phyloP scores from a whole-genome alignment of 495 filamentous ascomycete species.

The Choiromyces venosus region DNA sequence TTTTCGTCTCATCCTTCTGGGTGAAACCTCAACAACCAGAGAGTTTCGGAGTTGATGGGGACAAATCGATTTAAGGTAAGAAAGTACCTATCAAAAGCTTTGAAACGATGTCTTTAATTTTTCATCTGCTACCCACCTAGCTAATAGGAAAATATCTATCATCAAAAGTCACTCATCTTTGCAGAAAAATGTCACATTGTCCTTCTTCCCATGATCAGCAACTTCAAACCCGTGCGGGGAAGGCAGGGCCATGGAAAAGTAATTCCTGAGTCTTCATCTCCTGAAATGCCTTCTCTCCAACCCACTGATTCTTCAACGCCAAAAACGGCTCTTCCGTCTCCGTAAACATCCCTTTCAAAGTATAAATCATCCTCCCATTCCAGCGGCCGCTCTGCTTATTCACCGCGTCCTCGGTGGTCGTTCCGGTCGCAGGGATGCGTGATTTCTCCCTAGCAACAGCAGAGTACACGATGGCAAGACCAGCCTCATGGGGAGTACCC shows the following conservation, averaged over 20 bases:
- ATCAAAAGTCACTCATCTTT: background rate
- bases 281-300: background rate
- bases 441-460: constrained; percentile 36
- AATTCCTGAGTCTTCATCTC: background rate
- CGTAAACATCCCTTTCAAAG: constrained; percentile 41
- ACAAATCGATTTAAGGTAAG: background rate
- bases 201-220: background rate
- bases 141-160: background rate
- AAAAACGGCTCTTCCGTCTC: constrained; percentile 41
- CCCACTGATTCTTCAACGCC: background rate
- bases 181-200: background rate
- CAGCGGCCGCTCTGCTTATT: constrained; percentile 18
- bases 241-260: background rate
- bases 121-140: background rate
- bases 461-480: constrained; percentile 42
- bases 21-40: background rate
- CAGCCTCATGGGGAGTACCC: constrained; percentile 38
- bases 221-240: background rate
- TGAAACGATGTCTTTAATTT: background rate
- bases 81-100: background rate
- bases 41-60: background rate
- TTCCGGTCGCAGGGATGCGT: constrained; percentile 36
- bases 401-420: constrained; percentile 17
- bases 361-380: constrained; percentile 43
- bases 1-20: background rate